Evolutionary conservation across 2,329 filamentous ascomycete genomes (phyloP).

Genomic region (Curvularia sp.): DNA sequence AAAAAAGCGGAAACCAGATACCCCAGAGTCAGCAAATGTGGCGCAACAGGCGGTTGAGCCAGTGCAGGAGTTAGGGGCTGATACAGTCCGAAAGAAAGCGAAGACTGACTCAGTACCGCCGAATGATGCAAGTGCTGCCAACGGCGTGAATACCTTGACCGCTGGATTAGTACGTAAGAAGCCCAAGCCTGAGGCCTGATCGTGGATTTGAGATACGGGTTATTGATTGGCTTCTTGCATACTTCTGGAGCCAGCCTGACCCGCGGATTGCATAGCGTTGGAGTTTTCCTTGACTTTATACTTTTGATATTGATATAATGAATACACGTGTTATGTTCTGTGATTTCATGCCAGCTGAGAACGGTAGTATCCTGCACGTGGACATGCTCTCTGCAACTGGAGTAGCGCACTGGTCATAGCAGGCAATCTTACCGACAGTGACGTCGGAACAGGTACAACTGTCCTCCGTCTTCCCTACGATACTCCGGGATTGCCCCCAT

Average conservation of each 20-base stretch:
- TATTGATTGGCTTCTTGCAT: not conserved
- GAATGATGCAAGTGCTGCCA: slow-evolving; percentile 15
- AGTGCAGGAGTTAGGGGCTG: slow-evolving; percentile 28
- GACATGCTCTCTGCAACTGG: not conserved
- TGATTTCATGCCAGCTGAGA: not conserved
- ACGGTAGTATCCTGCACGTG: not conserved
- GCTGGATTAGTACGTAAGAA: slow-evolving; percentile 47
- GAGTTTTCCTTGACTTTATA: slow-evolving; percentile 13
- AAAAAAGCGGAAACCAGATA: slow-evolving; percentile 47
- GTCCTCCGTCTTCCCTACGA: not conserved
- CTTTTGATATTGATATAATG: not conserved
- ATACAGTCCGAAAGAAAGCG: slow-evolving; percentile 43
- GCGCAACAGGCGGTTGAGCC: slow-evolving; percentile 13
- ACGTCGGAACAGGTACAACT: slow-evolving; percentile 6
- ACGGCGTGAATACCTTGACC: slow-evolving; percentile 39
- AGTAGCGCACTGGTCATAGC: slow-evolving; percentile 5
- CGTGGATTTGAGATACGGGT: not conserved
- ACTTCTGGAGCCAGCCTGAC: not conserved
- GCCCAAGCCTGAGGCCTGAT: slow-evolving; percentile 32
- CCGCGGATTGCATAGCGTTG: slow-evolving; percentile 26
- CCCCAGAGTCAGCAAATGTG: slow-evolving; percentile 11
- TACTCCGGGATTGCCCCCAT: not conserved
- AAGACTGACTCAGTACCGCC: slow-evolving; percentile 33
- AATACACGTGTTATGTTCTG: not conserved
- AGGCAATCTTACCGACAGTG: slow-evolving; percentile 10